Conservation (phyloP, 2,329 filamentous ascomycete genomes). For the Fusarium humuli region DNA sequence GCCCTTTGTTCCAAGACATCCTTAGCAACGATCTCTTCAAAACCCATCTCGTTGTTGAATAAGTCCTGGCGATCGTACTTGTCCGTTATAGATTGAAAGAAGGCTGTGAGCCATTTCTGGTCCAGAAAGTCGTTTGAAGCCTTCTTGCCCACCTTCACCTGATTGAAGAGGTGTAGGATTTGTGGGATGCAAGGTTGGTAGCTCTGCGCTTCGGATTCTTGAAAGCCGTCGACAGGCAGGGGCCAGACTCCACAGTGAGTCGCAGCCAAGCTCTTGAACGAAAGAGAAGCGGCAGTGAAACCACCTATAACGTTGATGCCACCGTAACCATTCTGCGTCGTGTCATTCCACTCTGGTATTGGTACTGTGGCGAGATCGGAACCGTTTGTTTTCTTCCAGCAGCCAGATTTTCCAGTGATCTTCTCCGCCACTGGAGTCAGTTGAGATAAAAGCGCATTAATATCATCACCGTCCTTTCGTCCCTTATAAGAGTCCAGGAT, state of each 20-base stretch:
- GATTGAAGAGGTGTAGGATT: slow-evolving; percentile 49
- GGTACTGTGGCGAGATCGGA: slow-evolving; percentile 42
- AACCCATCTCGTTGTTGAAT: slow-evolving; percentile 50
- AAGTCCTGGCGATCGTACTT: slow-evolving; percentile 50
- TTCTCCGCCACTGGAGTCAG: slow-evolving; percentile 27
- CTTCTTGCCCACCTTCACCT: slow-evolving; percentile 27
- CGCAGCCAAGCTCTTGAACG: slow-evolving; percentile 56
- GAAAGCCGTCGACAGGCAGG: slow-evolving; percentile 54
- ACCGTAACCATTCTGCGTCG: slow-evolving; percentile 44
- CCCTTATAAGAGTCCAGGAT: slow-evolving; percentile 38
- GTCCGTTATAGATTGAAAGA: slow-evolving; percentile 52
- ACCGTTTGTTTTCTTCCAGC: slow-evolving; percentile 36
- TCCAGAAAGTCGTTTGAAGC: slow-evolving; percentile 38
- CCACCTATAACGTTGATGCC: slow-evolving; percentile 56
- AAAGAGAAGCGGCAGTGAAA: slow-evolving; percentile 56
- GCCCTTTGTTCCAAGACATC: slow-evolving; percentile 7
- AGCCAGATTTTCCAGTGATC: slow-evolving; percentile 27
- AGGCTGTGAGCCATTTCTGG: slow-evolving; percentile 48
- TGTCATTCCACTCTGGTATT: slow-evolving; percentile 43
- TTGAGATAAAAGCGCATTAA: slow-evolving; percentile 36
- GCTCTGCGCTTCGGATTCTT: slow-evolving; percentile 54
- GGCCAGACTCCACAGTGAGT: slow-evolving; percentile 57
- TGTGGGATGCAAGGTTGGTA: slow-evolving; percentile 59
- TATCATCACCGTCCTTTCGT: slow-evolving; percentile 29
- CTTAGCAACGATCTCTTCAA: slow-evolving; percentile 47